Evolutionary conservation across 2,329 filamentous ascomycete genomes (phyloP), one percentile per base, ranked within the genome.

Genomic region (Alternaria triticina): DNA sequence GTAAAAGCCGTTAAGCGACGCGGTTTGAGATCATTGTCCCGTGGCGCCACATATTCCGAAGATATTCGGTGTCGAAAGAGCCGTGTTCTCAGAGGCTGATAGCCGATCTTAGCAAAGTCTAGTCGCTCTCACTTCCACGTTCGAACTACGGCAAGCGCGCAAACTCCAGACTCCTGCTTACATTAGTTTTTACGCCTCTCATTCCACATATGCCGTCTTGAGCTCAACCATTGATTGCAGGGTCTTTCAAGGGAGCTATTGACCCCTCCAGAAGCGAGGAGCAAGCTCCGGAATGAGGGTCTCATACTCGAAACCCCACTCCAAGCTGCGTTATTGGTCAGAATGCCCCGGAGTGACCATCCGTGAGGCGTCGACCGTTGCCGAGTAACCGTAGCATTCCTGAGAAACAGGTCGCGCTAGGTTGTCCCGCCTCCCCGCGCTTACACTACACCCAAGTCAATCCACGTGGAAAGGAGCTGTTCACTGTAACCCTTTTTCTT

Each of bases 401-500:
- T 51, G 25, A 22, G 20, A 30, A 54, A 20, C 36, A 36, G 59
- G 57, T 12, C 20, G 33, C 60, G 17, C 47, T 51, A 54, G 33
- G 27, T 46, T 43, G 11, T 59, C 49, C 60, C 60, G 56, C 56
- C 51, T 62, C 60, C 60, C 60, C 60, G 60, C 60, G 60, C 56
- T 27, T 28, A 49, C 56, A 50, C 60, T 55, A 62, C 56, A 40
- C 44, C 44, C 44, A 33, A 59, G 49, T 25, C 12, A 44, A 59
- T 62, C 49, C 60, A 62, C 50, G 60, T 62, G 60, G 56, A 25
- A 62, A 47, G 45, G 30, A 51, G 33, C 33, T 36, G 33, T 36
- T 36, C 28, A 33, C 13, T 56, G 52, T 49, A n/a, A 40, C 12
- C 12, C 33, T 11, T n/a, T 30, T 54, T 5, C 45, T 40, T 60